Percentiles rank a stretch among this genome's conserved stretches.
These are phyloP conservation scores for Opeltia flavorubescens DNA, from an alignment of 495 filamentous ascomycete genomes.

Conservation along the genomic window DNA sequence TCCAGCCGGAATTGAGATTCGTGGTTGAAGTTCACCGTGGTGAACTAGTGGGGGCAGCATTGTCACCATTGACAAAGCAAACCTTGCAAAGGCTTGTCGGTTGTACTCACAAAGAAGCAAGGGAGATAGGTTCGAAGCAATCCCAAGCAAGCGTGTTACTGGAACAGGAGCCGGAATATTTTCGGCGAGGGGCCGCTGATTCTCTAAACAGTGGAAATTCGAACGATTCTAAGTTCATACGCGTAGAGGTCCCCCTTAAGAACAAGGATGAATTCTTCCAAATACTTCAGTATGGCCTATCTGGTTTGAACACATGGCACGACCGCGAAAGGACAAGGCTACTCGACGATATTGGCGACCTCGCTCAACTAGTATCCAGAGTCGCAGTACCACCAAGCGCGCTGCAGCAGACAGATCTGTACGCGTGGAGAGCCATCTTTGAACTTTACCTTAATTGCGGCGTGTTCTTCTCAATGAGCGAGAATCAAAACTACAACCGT, in stretches of 20 bases:
- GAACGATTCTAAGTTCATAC: background rate
- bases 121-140: background rate
- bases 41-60: conserved; percentile 36
- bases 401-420: conserved; percentile 44
- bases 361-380: conserved; percentile 41
- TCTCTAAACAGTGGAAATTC: background rate
- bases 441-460: conserved; percentile 51
- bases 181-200: background rate
- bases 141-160: too few species aligned
- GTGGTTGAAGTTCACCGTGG: conserved; percentile 37
- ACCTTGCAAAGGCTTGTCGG: conserved; percentile 35
- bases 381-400: conserved; percentile 43
- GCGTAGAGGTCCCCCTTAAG: conserved; percentile 48
- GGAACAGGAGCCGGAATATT: background rate
- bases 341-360: conserved; percentile 32
- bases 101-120: background rate
- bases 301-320: conserved; percentile 44
- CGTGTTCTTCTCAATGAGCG: conserved; percentile 60
- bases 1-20: conserved; percentile 46
- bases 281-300: conserved; percentile 46
- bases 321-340: conserved; percentile 39
- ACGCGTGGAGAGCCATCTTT: conserved; percentile 60
- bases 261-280: conserved; percentile 57
- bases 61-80: conserved; percentile 37
- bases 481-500: conserved; percentile 38